phyloP scores from a whole-genome alignment of 2,329 filamentous ascomycete genomes.

The Delphinella strobiligena region DNA sequence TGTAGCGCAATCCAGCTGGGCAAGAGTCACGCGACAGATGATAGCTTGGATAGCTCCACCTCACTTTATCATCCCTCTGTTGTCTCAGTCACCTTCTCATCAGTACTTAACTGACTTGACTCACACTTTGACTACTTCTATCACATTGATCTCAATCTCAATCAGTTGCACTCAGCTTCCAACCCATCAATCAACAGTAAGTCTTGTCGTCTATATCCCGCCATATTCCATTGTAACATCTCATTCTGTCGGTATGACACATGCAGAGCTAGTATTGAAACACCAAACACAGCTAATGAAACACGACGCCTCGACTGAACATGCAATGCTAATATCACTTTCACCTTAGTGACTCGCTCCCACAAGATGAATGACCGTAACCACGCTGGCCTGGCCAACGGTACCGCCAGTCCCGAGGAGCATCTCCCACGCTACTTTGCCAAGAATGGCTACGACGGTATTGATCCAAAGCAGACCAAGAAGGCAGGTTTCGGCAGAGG shows the following conservation, averaged over 20 bases:
- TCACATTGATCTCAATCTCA: neutral
- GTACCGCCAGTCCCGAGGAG: conserved; percentile 56
- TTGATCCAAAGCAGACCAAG: conserved; percentile 87
- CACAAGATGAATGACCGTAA: conserved; percentile 93
- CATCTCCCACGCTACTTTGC: conserved; percentile 84
- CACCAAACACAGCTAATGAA: neutral
- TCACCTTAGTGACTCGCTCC: conserved; percentile 78
- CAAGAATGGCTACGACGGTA: conserved; percentile 69
- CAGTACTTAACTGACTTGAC: neutral
- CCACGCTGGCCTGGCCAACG: conserved; percentile 68
- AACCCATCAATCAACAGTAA: neutral
- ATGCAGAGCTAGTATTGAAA: neutral
- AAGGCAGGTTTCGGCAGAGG: conserved; percentile 88
- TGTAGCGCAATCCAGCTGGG: neutral
- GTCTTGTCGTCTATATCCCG: neutral
- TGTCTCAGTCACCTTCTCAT: neutral
- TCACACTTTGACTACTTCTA: neutral
- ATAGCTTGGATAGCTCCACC: neutral
- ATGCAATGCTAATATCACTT: neutral
- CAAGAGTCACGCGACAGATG: conserved; percentile 1
- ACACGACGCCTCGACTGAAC: no score
- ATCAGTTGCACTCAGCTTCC: neutral
- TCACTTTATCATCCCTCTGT: conserved; percentile 2
- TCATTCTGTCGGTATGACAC: neutral
- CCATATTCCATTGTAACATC: neutral